Base-by-base conservation (phyloP, 1,284 basidiomycete genomes). In the Malassezia psittaci region DNA sequence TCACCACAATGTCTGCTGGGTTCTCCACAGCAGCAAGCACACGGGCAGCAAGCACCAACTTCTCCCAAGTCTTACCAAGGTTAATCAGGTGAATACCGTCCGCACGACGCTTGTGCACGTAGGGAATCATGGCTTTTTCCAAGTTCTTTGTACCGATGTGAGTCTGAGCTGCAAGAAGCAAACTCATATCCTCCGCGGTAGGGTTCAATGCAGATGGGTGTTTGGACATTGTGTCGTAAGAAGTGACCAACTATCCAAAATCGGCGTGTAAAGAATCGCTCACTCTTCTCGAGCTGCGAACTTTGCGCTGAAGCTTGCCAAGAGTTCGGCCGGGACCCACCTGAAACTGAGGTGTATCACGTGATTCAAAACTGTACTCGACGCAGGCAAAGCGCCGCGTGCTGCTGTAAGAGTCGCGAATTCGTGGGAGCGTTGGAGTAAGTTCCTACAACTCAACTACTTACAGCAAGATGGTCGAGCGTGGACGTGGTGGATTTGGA, bases 1-100 rank as follows among this genome's bases (percentile, higher is more conserved):
- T 96, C 76, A 94, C 93, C 79, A 87, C 90, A 75, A 98, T 84
- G 78, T 98, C 93, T 77, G 88, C 86, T 63, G 93, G 91, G 83
- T 96, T 96, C 79, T 96, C 91, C 70, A 96, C 85, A 51, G 76
- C 73, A 47, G 75, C 72, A 36, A 74, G 65, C 49, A 75, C 62
- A 60, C 72, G 68, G 43, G 72, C 72, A 47, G 72, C 74, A 51
- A 75, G 54, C 40, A 75, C 68, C 52, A 98, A 83, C 81, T 98
- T 98, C 80, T 96, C 90, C 93, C 91, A 96, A 68, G 93, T 98
- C 84, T 96, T 96, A 76, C 91, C 91, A 71, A 96, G 85, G 85
- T 98, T 96, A 75, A 96, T 79, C 74, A 98, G 80, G 81, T 96
- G 86, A 79, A 96, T 90, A 69, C 90, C 93, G 79, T 98, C 93